Percentiles rank a stretch among this genome's conserved stretches.
These are phyloP conservation scores for Penicillium sp. DNA, from an alignment of 2,329 filamentous ascomycete genomes.

Conservation along the genomic window DNA sequence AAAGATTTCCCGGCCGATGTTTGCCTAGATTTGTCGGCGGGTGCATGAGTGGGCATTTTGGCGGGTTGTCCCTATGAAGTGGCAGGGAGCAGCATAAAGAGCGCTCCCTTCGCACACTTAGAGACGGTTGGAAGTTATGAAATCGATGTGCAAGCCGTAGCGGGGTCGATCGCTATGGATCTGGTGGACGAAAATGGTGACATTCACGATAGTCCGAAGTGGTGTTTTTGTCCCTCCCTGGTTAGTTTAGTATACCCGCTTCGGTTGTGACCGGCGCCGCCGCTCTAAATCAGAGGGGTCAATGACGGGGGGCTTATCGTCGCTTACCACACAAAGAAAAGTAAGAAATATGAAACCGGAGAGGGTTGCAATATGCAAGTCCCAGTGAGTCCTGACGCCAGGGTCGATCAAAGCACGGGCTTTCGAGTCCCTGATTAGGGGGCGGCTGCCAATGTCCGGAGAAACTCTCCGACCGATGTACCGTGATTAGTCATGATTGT, in stretches of 20 bases:
- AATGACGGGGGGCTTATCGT: neutral
- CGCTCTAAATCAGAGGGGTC: neutral
- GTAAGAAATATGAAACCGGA: conserved; percentile 18
- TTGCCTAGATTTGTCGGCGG: conserved; percentile 78
- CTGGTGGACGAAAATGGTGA: conserved; percentile 15
- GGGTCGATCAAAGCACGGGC: conserved; percentile 32
- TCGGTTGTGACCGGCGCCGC: conserved; percentile 18
- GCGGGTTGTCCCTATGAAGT: conserved; percentile 35
- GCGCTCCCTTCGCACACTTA: conserved; percentile 19
- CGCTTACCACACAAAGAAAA: conserved; percentile 22
- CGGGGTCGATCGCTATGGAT: conserved; percentile 22
- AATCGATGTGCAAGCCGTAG: conserved; percentile 10
- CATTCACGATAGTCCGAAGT: conserved; percentile 25
- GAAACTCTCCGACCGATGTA: conserved; percentile 24
- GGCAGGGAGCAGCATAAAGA: conserved; percentile 42
- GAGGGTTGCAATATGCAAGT: conserved; percentile 28
- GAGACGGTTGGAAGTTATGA: neutral
- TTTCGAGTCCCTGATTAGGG: conserved; percentile 27
- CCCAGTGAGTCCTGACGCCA: conserved; percentile 25
- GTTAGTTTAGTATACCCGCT: conserved; percentile 28
- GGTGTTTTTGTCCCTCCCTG: conserved; percentile 27
- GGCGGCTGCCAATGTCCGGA: conserved; percentile 17
- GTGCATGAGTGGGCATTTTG: conserved; percentile 60
- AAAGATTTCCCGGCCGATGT: conserved; percentile 81
- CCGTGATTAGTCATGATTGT: conserved; percentile 14